A percentile compares a stretch with the other conserved stretches of the same genome.
These are phyloP conservation scores for Aspergillus panamensis DNA, from an alignment of 495 filamentous ascomycete genomes.

Conservation along the genomic window DNA sequence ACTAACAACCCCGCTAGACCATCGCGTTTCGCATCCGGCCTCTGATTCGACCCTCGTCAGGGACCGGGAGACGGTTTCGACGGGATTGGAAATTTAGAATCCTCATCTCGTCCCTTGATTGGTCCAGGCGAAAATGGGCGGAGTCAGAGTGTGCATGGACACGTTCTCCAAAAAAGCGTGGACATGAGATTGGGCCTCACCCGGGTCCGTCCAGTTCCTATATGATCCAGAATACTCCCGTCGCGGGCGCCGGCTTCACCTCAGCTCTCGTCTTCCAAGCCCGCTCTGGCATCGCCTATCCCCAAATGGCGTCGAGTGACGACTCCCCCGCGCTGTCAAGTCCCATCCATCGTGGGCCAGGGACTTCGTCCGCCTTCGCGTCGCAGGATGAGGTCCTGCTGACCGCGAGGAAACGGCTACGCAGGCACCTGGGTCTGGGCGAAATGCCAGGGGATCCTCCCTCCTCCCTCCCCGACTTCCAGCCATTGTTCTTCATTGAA, in stretches of 20 bases:
- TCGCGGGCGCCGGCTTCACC: not conserved
- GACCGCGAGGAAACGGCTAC: not conserved
- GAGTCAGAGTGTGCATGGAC: not conserved
- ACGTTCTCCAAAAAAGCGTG: not conserved
- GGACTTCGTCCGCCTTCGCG: not conserved
- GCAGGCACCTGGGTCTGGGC: conserved; percentile 9
- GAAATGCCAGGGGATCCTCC: conserved; percentile 4
- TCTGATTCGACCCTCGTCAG: not conserved
- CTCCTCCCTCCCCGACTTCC: conserved; percentile 1
- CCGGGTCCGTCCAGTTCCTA: not conserved
- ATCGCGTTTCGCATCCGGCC: not conserved
- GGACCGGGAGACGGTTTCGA: not conserved
- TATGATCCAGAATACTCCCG: not conserved
- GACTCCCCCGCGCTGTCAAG: not conserved
- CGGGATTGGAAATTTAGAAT: not conserved
- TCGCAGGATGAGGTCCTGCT: not conserved
- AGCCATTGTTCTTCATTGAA: conserved; percentile 14
- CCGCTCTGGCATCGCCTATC: not conserved
- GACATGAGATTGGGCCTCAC: not conserved
- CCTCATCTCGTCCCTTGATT: not conserved
- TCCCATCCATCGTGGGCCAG: not conserved
- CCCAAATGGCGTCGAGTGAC: not conserved
- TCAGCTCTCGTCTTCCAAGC: not conserved
- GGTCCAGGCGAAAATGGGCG: not conserved
- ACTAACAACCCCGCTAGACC: not conserved